These are phyloP conservation scores for Ceratocystiopsis sp. DNA, from an alignment of 2,329 filamentous ascomycete species.

Conservation along the genomic window DNA sequence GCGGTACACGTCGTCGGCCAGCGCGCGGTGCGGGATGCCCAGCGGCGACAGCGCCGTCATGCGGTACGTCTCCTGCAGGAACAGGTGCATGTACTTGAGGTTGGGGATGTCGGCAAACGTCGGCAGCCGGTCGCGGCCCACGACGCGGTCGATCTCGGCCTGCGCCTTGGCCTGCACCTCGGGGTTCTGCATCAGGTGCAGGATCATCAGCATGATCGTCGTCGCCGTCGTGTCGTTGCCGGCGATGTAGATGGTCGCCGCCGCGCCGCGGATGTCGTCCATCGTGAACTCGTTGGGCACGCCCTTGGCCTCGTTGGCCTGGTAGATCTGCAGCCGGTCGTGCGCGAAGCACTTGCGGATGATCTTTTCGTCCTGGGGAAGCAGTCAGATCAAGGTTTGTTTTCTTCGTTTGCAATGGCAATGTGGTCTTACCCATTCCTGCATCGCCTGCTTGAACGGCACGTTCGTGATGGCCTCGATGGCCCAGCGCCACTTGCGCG, in stretches of 20 bases:
- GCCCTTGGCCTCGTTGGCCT: slow-evolving; percentile 12
- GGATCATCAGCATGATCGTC: slow-evolving; percentile 21
- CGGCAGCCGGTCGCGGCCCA: slow-evolving; percentile 21
- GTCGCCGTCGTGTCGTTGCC: slow-evolving; percentile 29
- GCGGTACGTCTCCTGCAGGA: slow-evolving; percentile 29
- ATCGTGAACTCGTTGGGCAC: slow-evolving; percentile 17
- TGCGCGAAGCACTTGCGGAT: too few relatives aligned
- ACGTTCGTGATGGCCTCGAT: slow-evolving; percentile 25
- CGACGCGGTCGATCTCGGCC: slow-evolving; percentile 26
- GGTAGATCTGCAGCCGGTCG: slow-evolving; percentile 12
- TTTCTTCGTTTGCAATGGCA: too few relatives aligned
- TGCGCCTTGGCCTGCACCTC: slow-evolving; percentile 29
- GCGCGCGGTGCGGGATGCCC: slow-evolving; percentile 36
- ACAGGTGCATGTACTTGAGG: slow-evolving; percentile 25
- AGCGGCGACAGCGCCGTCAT: slow-evolving; percentile 28
- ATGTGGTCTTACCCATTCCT: too few relatives aligned
- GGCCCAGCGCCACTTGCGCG: slow-evolving; percentile 14
- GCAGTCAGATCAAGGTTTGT: too few relatives aligned
- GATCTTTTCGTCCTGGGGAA: too few relatives aligned
- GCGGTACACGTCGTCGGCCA: slow-evolving; percentile 37
- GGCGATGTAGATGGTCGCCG: slow-evolving; percentile 29
- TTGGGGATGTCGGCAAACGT: slow-evolving; percentile 24
- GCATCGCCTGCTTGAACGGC: slow-evolving; percentile 15
- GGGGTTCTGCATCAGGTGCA: slow-evolving; percentile 21
- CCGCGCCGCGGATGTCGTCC: slow-evolving; percentile 31